Evolutionary conservation across 2,329 filamentous ascomycete genomes (phyloP).

Genomic region (Akanthomyces lecanii): DNA sequence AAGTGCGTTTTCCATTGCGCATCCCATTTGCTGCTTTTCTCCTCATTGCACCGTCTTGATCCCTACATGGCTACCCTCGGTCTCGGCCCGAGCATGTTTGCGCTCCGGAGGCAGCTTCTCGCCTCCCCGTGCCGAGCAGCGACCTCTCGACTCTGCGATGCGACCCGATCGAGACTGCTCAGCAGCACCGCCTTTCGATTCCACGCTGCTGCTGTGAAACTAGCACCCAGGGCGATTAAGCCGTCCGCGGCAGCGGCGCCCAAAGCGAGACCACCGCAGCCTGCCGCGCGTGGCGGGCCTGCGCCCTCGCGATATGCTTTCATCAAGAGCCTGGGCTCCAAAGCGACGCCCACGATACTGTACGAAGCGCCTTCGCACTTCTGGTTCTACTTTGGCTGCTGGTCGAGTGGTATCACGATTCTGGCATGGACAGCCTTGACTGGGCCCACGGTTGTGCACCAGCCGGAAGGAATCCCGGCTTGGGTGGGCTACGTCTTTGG

Average conservation of each 20-base stretch:
- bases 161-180: conserved; percentile 8
- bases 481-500: conserved; percentile 58
- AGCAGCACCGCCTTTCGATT: conserved; percentile 1
- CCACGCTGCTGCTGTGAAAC: background rate
- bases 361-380: conserved; percentile 64
- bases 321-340: conserved; percentile 52
- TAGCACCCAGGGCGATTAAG: background rate
- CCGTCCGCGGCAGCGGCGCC: background rate
- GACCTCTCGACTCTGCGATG: conserved; percentile 1
- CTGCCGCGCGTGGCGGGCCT: conserved; percentile 17
- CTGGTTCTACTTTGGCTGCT: conserved; percentile 58
- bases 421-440: conserved; percentile 34
- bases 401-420: conserved; percentile 46
- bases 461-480: conserved; percentile 46
- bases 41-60: background rate
- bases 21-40: background rate
- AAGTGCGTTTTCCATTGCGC: background rate
- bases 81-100: background rate
- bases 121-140: conserved; percentile 5
- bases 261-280: background rate
- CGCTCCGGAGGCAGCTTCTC: conserved; percentile 9
- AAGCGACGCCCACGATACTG: conserved; percentile 53
- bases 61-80: conserved; percentile 4
- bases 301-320: conserved; percentile 39
- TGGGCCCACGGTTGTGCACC: conserved; percentile 29